Conservation (phyloP, 176 grass and related monocot species). For the Oryza glumipatula region DNA sequence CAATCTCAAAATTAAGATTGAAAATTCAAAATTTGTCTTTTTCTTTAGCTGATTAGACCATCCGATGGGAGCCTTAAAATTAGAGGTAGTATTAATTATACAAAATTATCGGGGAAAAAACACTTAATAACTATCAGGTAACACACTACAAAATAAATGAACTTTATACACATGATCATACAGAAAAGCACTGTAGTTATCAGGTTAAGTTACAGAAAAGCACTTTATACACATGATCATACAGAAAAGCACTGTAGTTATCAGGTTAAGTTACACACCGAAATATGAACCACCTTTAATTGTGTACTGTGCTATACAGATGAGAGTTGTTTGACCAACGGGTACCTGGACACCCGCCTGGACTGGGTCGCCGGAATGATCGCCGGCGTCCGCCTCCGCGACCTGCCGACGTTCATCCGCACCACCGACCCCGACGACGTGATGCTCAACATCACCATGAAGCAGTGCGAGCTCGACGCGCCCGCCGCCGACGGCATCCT, state of each 20-base stretch:
- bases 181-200: neutral
- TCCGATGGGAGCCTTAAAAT: too few relatives aligned
- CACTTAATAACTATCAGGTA: too few relatives aligned
- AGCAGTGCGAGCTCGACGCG: conserved; percentile 52
- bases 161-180: neutral
- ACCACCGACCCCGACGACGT: conserved; percentile 60
- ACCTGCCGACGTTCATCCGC: conserved; percentile 78
- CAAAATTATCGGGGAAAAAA: too few relatives aligned
- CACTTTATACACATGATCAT: neutral
- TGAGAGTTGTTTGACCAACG: conserved; percentile 58
- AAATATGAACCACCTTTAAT: neutral
- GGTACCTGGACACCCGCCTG: conserved; percentile 62
- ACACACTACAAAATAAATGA: too few relatives aligned
- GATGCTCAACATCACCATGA: conserved; percentile 60
- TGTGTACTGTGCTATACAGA: conserved; percentile 31
- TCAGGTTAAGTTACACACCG: too few relatives aligned
- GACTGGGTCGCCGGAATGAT: conserved; percentile 72
- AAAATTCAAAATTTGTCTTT: too few relatives aligned
- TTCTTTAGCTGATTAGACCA: too few relatives aligned
- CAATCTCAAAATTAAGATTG: too few relatives aligned
- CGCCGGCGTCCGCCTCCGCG: conserved; percentile 43
- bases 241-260: neutral
- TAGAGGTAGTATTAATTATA: too few relatives aligned
- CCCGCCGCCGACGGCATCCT: conserved; percentile 44
- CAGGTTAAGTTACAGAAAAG: too few relatives aligned